Conservation (phyloP, 208 protist genomes). For the Herpetomonas muscarum region DNA sequence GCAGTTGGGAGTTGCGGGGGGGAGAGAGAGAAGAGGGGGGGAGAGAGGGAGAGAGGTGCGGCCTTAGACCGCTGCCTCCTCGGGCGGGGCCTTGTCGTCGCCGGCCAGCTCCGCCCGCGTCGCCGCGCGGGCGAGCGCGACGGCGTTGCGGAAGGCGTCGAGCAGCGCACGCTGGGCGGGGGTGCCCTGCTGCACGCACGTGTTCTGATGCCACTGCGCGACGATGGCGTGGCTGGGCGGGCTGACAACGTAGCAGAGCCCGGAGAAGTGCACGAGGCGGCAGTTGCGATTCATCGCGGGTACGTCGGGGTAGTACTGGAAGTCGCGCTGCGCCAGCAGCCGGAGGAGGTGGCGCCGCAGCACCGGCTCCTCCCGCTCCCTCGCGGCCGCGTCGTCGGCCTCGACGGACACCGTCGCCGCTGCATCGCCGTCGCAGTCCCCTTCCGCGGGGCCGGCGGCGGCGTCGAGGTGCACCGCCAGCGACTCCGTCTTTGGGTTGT, state of each 20-base stretch:
- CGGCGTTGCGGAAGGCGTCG: conserved; percentile 32
- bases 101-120: background rate
- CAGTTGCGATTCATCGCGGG: conserved; percentile 61
- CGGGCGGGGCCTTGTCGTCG: background rate
- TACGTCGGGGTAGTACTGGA: conserved; percentile 61
- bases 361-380: conserved; percentile 27
- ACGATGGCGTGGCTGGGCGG: conserved; percentile 30
- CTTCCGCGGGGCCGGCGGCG: background rate
- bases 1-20: background rate
- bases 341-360: conserved; percentile 43
- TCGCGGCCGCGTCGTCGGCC: conserved; percentile 1
- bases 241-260: conserved; percentile 61
- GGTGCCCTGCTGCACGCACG: conserved; percentile 42
- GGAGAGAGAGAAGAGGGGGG: background rate
- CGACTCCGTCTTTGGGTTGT: conserved; percentile 20
- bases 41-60: background rate
- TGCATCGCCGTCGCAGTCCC: background rate
- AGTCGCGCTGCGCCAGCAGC: conserved; percentile 30
- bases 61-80: background rate
- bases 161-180: conserved; percentile 52
- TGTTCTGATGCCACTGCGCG: conserved; percentile 78
- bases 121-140: conserved; percentile 9
- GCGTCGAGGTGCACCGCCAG: conserved; percentile 45
- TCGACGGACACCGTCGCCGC: background rate
- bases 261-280: conserved; percentile 58